Percentiles rank a stretch among this genome's conserved stretches.
Evolutionary conservation across 257 asterid genomes (phyloP).

Genomic region (Solanum dulcamara): DNA sequence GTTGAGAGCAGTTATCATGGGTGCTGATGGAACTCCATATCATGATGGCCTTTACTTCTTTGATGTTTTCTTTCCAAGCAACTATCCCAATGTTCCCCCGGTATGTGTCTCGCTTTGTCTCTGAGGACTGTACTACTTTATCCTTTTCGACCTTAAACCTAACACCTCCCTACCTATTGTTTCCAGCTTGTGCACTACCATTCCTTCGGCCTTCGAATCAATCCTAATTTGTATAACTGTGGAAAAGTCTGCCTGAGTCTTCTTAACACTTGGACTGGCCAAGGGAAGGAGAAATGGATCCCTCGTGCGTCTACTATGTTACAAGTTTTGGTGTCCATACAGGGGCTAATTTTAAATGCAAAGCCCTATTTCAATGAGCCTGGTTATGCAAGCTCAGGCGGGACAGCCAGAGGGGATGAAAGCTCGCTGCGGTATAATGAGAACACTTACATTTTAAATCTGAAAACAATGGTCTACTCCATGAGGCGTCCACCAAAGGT

Average conservation of each 20-base stretch:
- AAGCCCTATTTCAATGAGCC: constrained; percentile 93
- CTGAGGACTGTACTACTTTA: not conserved
- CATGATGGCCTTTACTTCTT: constrained; percentile 97
- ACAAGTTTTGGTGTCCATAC: constrained; percentile 93
- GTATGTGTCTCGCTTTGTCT: constrained; percentile 27
- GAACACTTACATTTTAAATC: constrained; percentile 45
- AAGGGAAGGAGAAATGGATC: constrained; percentile 70
- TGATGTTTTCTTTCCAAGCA: constrained; percentile 68
- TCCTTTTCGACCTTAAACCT: not conserved
- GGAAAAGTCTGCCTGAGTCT: constrained; percentile 98
- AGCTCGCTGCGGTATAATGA: constrained; percentile 54
- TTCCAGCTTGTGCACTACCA: constrained; percentile 77
- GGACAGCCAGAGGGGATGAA: constrained; percentile 43
- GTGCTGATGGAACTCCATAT: constrained; percentile 98
- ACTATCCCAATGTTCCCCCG: constrained; percentile 80
- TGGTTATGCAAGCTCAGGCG: constrained; percentile 42
- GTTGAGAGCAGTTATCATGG: constrained; percentile 81
- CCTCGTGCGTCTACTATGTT: constrained; percentile 63
- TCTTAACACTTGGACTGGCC: constrained; percentile 86
- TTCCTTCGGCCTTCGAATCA: constrained; percentile 83
- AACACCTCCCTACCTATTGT: constrained; percentile 1
- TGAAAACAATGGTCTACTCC: constrained; percentile 71
- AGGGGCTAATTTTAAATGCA: constrained; percentile 85
- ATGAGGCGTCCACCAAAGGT: constrained; percentile 93
- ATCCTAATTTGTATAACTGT: constrained; percentile 67